phyloP scores from a whole-genome alignment of 768 basidiomycete species.

The Calocera viscosa region DNA sequence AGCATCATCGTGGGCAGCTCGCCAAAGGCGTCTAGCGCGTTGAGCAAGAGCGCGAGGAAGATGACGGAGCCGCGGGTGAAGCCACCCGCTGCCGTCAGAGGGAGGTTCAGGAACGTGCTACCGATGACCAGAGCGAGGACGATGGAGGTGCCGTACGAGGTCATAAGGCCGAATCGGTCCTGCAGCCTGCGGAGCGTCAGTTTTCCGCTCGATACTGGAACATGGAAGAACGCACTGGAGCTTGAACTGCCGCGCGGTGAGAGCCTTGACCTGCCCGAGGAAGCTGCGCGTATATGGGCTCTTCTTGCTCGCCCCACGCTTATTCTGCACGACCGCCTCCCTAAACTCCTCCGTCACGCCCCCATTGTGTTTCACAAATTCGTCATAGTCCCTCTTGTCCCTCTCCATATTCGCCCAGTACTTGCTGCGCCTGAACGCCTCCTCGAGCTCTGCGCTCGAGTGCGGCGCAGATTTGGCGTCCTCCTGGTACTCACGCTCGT shows the following conservation, averaged over 20 bases:
- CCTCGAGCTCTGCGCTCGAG: constrained; percentile 54
- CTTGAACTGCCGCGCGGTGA: constrained; percentile 62
- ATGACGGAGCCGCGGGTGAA: constrained; percentile 81
- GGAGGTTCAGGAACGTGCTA: constrained; percentile 59
- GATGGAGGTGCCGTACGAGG: constrained; percentile 50
- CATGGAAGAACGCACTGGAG: constrained; percentile 24
- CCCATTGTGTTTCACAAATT: constrained; percentile 16
- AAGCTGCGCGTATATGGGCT: constrained; percentile 78
- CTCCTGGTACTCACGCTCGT: constrained; percentile 24
- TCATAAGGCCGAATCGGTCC: constrained; percentile 64
- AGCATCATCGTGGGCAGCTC: constrained; percentile 70
- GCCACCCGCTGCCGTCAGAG: constrained; percentile 59
- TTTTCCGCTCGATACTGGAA: not conserved
- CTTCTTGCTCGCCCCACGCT: constrained; percentile 62
- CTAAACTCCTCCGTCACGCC: constrained; percentile 51
- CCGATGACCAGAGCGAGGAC: constrained; percentile 60
- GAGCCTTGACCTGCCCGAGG: constrained; percentile 54
- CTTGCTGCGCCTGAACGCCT: constrained; percentile 43
- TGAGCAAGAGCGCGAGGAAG: constrained; percentile 47
- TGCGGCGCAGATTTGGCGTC: constrained; percentile 40
- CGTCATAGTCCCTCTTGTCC: constrained; percentile 48
- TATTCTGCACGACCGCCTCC: constrained; percentile 59
- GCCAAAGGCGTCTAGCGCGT: constrained; percentile 58
- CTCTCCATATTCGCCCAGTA: constrained; percentile 35
- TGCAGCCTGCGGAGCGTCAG: constrained; percentile 34